Conservation (phyloP, 1,139 yeast species). For the Williopsis jadinii region DNA sequence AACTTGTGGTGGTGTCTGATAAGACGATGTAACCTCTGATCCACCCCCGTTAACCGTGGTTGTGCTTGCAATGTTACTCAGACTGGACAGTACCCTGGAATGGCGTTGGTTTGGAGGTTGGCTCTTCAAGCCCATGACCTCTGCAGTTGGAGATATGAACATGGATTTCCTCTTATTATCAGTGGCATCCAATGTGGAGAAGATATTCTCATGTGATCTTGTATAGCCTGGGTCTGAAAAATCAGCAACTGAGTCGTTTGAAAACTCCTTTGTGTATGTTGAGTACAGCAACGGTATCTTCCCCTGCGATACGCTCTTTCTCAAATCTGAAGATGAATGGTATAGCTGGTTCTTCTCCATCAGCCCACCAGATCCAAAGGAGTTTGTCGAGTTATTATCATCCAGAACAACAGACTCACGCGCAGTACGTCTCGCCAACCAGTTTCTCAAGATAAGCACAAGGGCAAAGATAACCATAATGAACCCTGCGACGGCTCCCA, state of each 20-base stretch:
- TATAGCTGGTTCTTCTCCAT: conserved; percentile 9
- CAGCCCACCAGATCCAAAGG: conserved; percentile 11
- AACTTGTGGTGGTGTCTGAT: background rate
- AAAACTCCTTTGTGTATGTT: conserved; percentile 2
- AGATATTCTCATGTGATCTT: conserved; percentile 4
- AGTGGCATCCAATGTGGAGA: conserved; percentile 8
- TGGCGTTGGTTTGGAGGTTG: conserved; percentile 11
- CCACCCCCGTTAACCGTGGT: background rate
- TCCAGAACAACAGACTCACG: conserved; percentile 8
- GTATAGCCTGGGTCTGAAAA: conserved; percentile 2
- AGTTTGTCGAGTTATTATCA: conserved; percentile 7
- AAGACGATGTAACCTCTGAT: background rate
- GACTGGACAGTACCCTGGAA: conserved; percentile 11
- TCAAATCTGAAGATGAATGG: conserved; percentile 4
- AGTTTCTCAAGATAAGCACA: conserved; percentile 19
- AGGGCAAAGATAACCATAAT: conserved; percentile 24
- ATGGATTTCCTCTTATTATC: conserved; percentile 29
- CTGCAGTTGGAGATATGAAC: conserved; percentile 78
- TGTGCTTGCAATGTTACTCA: conserved; percentile 5
- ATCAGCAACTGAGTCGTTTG: conserved; percentile 8
- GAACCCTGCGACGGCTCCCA: conserved; percentile 58
- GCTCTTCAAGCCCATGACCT: conserved; percentile 44
- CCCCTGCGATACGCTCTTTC: conserved; percentile 10
- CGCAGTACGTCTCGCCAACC: conserved; percentile 16
- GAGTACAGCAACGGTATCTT: conserved; percentile 18